Evolutionary conservation across 306 rosid species (phyloP).

Genomic region (Trifolium pratense): DNA sequence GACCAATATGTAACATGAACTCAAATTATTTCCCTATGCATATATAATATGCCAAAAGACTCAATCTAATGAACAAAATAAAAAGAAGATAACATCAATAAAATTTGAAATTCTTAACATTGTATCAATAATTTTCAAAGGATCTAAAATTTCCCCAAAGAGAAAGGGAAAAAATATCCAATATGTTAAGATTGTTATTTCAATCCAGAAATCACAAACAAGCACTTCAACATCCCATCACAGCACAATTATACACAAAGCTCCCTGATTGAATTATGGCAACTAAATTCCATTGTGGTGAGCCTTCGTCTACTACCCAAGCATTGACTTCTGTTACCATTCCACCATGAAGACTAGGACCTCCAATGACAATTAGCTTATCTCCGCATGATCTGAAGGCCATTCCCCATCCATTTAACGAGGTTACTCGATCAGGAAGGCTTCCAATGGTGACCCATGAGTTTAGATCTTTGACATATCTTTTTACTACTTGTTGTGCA

Average conservation of each 20-base stretch:
- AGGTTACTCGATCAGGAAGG: constrained; percentile 57
- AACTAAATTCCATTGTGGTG: constrained; percentile 62
- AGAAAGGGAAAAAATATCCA: constrained; percentile 10
- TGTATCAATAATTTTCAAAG: not conserved
- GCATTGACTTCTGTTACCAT: constrained; percentile 54
- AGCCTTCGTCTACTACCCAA: constrained; percentile 60
- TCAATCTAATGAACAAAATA: not conserved
- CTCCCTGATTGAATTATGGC: constrained; percentile 50
- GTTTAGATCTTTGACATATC: constrained; percentile 53
- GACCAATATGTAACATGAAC: not conserved
- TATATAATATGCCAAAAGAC: not conserved
- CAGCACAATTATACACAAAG: constrained; percentile 78
- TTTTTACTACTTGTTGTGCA: constrained; percentile 50
- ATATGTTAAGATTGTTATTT: constrained; percentile 48
- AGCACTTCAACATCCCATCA: constrained; percentile 77
- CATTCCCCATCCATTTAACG: constrained; percentile 74
- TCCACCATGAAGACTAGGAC: constrained; percentile 41
- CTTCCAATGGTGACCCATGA: constrained; percentile 60
- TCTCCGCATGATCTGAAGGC: constrained; percentile 81
- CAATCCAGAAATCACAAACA: not conserved
- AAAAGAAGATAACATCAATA: not conserved
- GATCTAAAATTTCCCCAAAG: not conserved
- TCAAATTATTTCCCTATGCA: not conserved
- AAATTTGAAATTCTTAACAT: not conserved
- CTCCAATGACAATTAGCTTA: constrained; percentile 62